These are phyloP conservation scores for Backusella luteola DNA, from an alignment of 192 early-diverging fungal genomes.

Conservation along the genomic window DNA sequence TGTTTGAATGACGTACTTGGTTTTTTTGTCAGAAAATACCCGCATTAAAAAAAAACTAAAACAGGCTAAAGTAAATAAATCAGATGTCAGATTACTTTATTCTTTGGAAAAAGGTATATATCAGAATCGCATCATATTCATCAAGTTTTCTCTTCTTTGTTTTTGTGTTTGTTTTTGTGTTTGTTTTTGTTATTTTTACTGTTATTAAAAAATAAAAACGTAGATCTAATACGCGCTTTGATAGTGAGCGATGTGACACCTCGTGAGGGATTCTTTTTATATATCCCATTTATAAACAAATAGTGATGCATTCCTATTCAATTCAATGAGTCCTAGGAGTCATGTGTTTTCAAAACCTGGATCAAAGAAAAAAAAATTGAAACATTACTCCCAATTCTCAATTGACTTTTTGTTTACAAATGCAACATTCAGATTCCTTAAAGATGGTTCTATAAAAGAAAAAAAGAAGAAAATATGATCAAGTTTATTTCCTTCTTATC, in stretches of 20 bases:
- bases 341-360: neutral
- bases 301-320: neutral
- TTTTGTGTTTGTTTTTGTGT: slow-evolving; percentile 8
- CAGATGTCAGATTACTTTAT: neutral
- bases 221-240: neutral
- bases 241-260: neutral
- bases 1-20: neutral
- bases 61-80: no score
- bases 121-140: neutral
- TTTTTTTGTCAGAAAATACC: neutral
- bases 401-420: slow-evolving; percentile 1
- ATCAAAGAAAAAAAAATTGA: neutral
- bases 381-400: neutral
- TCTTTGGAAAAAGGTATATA: neutral
- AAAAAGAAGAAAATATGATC: slow-evolving; percentile 3
- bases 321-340: neutral
- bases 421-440: neutral
- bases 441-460: slow-evolving; percentile 2
- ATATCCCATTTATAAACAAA: slow-evolving; percentile 5
- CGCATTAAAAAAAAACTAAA: no score
- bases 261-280: neutral
- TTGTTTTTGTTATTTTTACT: neutral
- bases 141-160: neutral
- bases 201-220: neutral
- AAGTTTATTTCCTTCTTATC: neutral